phyloP scores from a whole-genome alignment of 257 asterid genomes.

The Solanum tarijense region DNA sequence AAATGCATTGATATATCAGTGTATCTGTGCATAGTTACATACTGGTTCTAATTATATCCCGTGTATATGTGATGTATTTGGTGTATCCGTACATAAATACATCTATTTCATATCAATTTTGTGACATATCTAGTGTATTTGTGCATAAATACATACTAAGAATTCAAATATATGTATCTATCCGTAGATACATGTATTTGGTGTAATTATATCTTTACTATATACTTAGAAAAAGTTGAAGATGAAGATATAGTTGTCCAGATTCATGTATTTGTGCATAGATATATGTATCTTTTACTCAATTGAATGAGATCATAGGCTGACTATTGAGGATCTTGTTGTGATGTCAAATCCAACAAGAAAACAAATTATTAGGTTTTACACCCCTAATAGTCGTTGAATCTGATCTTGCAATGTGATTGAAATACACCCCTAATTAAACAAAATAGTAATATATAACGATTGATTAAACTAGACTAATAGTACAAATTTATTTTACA shows the following conservation, averaged over 20 bases:
- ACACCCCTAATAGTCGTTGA: no score
- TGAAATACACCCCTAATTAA: background rate
- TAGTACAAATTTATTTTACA: background rate
- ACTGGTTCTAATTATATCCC: no score
- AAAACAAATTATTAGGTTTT: no score
- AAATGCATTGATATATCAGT: no score
- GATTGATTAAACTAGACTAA: background rate
- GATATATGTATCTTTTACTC: no score
- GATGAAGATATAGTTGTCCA: fast-evolving
- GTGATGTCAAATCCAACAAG: no score
- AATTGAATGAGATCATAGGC: no score
- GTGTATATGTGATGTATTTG: background rate
- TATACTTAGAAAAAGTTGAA: fast-evolving
- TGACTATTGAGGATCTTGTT: no score
- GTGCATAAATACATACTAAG: no score
- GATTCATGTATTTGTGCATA: no score
- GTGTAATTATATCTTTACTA: background rate
- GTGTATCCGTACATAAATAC: background rate
- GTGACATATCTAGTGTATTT: background rate
- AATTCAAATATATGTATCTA: no score
- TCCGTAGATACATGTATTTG: background rate
- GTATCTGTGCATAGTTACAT: no score
- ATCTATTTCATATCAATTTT: background rate
- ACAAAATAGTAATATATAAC: background rate
- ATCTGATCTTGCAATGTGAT: fast-evolving